Conservation (phyloP, 768 basidiomycete genomes). For the Russula sp. region DNA sequence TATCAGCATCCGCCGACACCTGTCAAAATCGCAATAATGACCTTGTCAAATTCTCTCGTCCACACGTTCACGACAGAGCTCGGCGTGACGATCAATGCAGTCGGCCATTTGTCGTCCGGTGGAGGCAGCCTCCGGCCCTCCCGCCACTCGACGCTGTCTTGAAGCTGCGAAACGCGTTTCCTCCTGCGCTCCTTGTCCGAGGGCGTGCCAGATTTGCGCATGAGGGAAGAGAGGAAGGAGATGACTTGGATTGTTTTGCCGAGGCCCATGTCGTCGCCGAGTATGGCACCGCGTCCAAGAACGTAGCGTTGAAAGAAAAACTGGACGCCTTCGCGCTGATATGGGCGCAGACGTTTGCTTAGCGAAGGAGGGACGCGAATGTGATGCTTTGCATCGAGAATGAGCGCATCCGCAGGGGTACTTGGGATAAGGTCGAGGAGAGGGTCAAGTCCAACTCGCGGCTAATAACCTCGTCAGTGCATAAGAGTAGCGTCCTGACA, state of each 20-base stretch:
- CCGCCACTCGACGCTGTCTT: constrained; percentile 53
- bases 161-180: constrained; percentile 58
- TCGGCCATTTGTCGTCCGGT: constrained; percentile 75
- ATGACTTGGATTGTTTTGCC: constrained; percentile 97
- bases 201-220: constrained; percentile 67
- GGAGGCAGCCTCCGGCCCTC: constrained; percentile 49
- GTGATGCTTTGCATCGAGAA: constrained; percentile 43
- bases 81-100: constrained; percentile 83
- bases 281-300: constrained; percentile 64
- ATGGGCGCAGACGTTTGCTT: constrained; percentile 83
- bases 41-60: constrained; percentile 82
- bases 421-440: constrained; percentile 45
- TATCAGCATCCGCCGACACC: neutral
- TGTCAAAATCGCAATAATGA: constrained; percentile 30
- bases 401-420: constrained; percentile 38
- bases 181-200: constrained; percentile 63
- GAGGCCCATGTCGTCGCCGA: constrained; percentile 96
- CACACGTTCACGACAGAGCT: constrained; percentile 82
- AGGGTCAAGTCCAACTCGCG: neutral
- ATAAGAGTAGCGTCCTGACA: neutral
- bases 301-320: constrained; percentile 77
- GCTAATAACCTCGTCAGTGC: neutral
- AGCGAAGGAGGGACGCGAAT: constrained; percentile 61
- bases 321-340: constrained; percentile 80
- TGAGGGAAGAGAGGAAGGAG: constrained; percentile 83